Base-by-base conservation (phyloP, 2,329 filamentous ascomycete genomes). In the Trichoderma koningii region DNA sequence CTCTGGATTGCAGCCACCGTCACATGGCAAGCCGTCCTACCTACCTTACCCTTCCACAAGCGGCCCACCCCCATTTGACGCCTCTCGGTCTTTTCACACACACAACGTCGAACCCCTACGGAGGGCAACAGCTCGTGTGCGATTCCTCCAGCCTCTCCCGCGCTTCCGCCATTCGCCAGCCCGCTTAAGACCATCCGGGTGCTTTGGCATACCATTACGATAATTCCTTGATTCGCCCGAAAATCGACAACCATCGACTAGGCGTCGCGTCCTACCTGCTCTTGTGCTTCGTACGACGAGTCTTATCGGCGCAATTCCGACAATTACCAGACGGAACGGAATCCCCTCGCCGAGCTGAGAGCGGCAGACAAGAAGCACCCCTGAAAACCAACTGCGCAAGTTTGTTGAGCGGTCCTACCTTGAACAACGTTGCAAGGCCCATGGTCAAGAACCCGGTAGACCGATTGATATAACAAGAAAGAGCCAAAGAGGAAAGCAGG, bases 111-210 rank as follows among this genome's bases (percentile, higher is more conserved):
- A 38, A 42, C 63, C 47, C 52, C 64, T 74, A 69, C 71, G 72
- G 76, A 75, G 67, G 76, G 76, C 66, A 78, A 77, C 67, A 75
- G 75, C 74, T 78, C 76, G 76, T 76, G 76, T 78, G 76, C 75
- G 70, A 73, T 68, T 68, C 66, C 61, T 28, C 56, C 67, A 68
- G 68, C 70, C 5, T 63, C 61, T 57, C 21, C 28, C 51, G 42
- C 57, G 64, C 57, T 44, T 59, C 66, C 65, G 30, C 26, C 9
- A 62, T 62, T 62, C 34, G 51, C 56, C 66, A 47, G 48, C 19
- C 59, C 26, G 21, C 45, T 44, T 28, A 17, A 53, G 38, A 55
- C 14, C 42, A 53, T 51, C 51, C 26, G 52, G 34, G 23, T 64
- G 56, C 57, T 60, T 65, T 55, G 38, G 64, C 53, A 57, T 47